Base-by-base conservation (phyloP, 2,329 filamentous ascomycete genomes). In the Amauroascus verrucosus region DNA sequence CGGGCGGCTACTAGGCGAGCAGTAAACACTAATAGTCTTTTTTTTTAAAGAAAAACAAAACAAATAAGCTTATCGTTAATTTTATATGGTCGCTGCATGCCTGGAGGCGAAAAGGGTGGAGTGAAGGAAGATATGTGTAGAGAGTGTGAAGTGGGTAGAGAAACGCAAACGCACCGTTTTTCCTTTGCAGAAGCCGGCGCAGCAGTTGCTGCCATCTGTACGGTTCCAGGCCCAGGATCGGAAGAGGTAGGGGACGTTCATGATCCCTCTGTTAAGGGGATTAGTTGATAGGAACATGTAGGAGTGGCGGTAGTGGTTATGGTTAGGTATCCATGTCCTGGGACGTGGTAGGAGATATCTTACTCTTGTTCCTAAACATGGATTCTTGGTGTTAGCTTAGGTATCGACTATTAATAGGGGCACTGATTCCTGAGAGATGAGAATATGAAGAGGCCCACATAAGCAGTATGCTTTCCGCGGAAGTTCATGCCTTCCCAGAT, bases 171-270 rank as follows among this genome's bases (percentile, higher is more conserved):
- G 24, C n/a, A 53, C 51, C n/a, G 6, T 14, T 22, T 48, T 35
- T 16, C 51, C 51, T 14, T 43, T 43, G 40, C 51, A 53, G 28
- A 53, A 53, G 6, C 13, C 51, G 22, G 51, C 51, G n/a, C 51
- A 53, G 51, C 51, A 53, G 13, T 24, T 14, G 18, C 51, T 53
- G 14, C 24, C 24, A 3, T 9, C 16, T 3, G 8, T 13, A 8
- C 43, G 44, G 3, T 22, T 26, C 51, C 51, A 53, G 26, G 44
- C 11, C 5, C 18, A 53, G 35, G 51, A 53, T 33, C 45, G 43
- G 33, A 43, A 47, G 2, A 32, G 16, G n/a, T 40, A 53, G 16
- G 51, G 44, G 6, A 11, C 4, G 2, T 11, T 30, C 11, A 28
- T 30, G 43, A 38, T 24, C 2, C 44, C 44, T 11, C 51, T 53